Base-by-base conservation (phyloP, 306 rosid genomes). In the Quercus agrifolia region DNA sequence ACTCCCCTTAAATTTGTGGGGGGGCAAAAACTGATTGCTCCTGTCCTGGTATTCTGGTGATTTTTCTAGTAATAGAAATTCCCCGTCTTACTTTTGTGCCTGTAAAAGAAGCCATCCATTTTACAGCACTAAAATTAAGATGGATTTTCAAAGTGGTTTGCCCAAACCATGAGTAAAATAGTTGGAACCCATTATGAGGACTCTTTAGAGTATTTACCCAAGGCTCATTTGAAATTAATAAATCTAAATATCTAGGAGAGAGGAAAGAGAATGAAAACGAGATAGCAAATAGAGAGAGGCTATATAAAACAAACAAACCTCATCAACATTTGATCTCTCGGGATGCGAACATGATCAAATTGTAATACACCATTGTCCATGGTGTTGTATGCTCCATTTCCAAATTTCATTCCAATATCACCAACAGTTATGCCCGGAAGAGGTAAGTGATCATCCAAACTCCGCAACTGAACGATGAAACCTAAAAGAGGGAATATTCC, bases 251-350 rank as follows among this genome's bases (percentile, higher is more conserved):
- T 17, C 70, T 64, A 64, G 70, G 21, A 30, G 21, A 9, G 17
- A 41, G 21, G 44, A n/a, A 28, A 5, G 46, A 33, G 71, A 7
- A 8, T 17, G 12, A 21, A 25, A n/a, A 0, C 14, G 5, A 33
- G 15, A 5, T 4, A 6, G 17, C n/a, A 19, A 67, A 6, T 4
- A 33, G 23, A 67, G 25, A 33, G 52, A 67, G 52, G 25, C 14
- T 8, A 19, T 67, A 18, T 67, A 56, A 81, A 25, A 63, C 49
- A 68, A 74, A 71, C 77, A 78, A 81, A 95, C 99, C 94, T 93
- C 99, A 93, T 95, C 84, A 95, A 86, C 96, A 95, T 90, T 83
- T 93, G 99, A 77, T 87, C 76, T 91, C 99, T 92, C 18, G 99
- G 98, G 71, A 95, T 92, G 78, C 97, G 88, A 41, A 95, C 92